Percentiles rank a stretch among this genome's conserved stretches.
Evolutionary conservation across 2,329 filamentous ascomycete species (phyloP).

Genomic region (Albophoma yamanashiensis): DNA sequence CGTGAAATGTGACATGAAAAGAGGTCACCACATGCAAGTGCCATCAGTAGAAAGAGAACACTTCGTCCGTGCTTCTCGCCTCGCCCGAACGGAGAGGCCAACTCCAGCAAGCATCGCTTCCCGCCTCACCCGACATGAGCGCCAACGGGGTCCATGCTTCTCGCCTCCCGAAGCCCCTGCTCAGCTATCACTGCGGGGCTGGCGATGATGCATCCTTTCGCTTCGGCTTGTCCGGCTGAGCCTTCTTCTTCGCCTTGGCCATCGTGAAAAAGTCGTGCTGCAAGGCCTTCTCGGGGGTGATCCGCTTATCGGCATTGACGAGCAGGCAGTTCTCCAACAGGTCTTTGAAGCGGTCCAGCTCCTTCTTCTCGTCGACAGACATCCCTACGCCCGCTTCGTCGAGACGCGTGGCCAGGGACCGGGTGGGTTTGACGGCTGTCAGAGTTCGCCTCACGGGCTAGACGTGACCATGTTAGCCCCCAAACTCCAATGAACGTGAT

Average conservation of each 20-base stretch:
- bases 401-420: conserved; percentile 74
- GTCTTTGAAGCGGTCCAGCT: conserved; percentile 76
- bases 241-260: neutral
- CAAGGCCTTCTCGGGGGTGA: conserved; percentile 76
- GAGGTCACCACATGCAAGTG: neutral
- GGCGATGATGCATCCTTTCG: neutral
- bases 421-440: conserved; percentile 56
- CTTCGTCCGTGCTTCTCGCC: neutral
- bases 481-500: neutral
- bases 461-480: neutral
- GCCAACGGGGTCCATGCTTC: neutral
- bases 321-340: conserved; percentile 79
- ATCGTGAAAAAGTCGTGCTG: conserved; percentile 75
- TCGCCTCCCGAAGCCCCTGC: neutral
- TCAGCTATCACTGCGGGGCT: neutral
- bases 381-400: conserved; percentile 64
- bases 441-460: conserved; percentile 48
- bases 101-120: neutral
- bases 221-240: neutral
- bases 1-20: neutral
- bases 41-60: neutral
- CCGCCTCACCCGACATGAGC: neutral
- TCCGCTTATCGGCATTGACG: conserved; percentile 85
- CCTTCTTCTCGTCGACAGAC: conserved; percentile 61
- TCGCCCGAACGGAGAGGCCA: neutral